phyloP scores from a whole-genome alignment of 306 rosid species.

The Castanea crenata region DNA sequence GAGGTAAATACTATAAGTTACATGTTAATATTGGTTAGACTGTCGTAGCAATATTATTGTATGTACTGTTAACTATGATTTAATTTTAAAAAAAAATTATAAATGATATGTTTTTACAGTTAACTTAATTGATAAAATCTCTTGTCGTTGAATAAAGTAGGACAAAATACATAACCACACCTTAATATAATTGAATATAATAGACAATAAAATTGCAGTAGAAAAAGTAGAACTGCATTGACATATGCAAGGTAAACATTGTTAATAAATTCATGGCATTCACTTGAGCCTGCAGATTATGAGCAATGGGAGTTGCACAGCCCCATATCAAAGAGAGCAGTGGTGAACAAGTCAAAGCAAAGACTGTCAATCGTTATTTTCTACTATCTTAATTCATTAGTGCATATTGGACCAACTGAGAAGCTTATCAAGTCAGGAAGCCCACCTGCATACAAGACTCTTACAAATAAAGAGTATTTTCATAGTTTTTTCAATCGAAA shows the following conservation, averaged over 20 bases:
- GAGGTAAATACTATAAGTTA: constrained; percentile 25
- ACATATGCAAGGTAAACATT: no score
- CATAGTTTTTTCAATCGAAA: constrained; percentile 31
- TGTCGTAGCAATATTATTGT: no score
- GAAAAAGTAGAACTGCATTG: no score
- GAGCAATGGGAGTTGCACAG: constrained; percentile 52
- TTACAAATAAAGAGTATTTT: constrained; percentile 40
- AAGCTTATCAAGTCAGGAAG: constrained; percentile 27
- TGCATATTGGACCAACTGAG: constrained; percentile 30
- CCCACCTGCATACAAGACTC: constrained; percentile 26
- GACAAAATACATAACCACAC: no score
- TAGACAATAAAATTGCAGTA: no score
- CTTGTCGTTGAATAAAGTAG: no score
- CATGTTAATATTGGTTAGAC: no score
- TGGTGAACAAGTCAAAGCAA: constrained; percentile 38
- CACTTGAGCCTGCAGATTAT: constrained; percentile 27
- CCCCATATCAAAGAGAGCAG: constrained; percentile 43
- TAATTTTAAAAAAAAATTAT: no score
- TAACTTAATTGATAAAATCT: no score
- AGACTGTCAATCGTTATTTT: constrained; percentile 42
- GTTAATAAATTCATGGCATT: neutral
- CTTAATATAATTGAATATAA: no score
- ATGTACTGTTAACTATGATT: no score
- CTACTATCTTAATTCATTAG: constrained; percentile 31
- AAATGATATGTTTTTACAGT: no score